Evolutionary conservation across 2,329 filamentous ascomycete species (phyloP), one percentile per base, ranked within the genome.

Genomic region (Venturia aucupariae): DNA sequence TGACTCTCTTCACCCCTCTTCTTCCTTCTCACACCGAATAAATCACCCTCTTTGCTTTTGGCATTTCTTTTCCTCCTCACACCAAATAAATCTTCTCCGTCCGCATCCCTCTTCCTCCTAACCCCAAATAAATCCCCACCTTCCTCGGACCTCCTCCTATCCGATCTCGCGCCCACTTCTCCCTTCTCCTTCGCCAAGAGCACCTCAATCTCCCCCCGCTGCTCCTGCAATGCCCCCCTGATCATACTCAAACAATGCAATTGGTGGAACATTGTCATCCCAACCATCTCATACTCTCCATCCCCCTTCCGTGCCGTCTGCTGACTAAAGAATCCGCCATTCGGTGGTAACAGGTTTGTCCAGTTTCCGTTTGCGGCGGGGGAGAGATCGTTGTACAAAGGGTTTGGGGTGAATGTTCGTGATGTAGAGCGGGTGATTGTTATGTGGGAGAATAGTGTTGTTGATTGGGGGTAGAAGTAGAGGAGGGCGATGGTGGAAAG

Each of bases 231-330:
- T 22, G 61, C 61, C 24, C 44, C 61, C 19, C 61, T 24, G 5
- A 62, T 62, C 61, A 62, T 46, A 24, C 42, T 13, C 24, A 62
- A n/a, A 51, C 61, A 62, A 32, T 62, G 61, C 15, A 62, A 35
- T 19, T 62, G 61, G 19, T 62, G 61, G 5, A 62, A 62, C 61
- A 62, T 62, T 19, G 61, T 48, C 38, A 62, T 3, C 2, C 61
- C 61, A 51, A 51, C 61, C 41, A 62, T 62, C 42, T 62, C 61
- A 27, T 62, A 46, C 1, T 42, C 42, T 7, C 17, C 60, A 2
- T 42, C 61, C 24, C 27, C 60, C 6, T 46, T 30, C 11, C 3
- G 3, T 4, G 27, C 42, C n/a, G 32, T 19, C 17, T 38, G 13
- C 11, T 19, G 35, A 51, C 41, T 54, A n/a, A 62, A 38, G 27